phyloP scores from a whole-genome alignment of 805 yeast genomes.

The Starmera quercuum region DNA sequence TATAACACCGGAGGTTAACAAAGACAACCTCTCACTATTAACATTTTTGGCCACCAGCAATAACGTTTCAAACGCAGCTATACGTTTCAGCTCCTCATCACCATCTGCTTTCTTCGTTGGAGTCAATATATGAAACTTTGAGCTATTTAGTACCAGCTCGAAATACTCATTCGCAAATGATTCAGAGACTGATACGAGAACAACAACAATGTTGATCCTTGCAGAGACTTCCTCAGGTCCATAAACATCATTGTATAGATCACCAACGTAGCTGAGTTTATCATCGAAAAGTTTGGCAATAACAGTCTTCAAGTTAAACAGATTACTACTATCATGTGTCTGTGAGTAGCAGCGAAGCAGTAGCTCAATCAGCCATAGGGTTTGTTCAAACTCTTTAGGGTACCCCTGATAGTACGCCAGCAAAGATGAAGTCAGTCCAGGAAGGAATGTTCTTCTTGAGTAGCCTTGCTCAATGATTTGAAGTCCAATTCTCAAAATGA shows the following conservation, averaged over 20 bases:
- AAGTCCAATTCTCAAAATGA: slow-evolving; percentile 23
- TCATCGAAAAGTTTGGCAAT: slow-evolving; percentile 46
- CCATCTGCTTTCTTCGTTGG: slow-evolving; percentile 58
- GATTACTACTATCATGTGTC: slow-evolving; percentile 46
- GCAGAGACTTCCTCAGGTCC: slow-evolving; percentile 52
- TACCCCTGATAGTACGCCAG: slow-evolving; percentile 33
- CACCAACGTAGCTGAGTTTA: slow-evolving; percentile 27
- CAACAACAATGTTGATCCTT: slow-evolving; percentile 41
- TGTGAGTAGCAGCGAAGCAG: slow-evolving; percentile 38
- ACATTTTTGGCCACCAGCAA: slow-evolving; percentile 34
- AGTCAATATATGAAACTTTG: slow-evolving; percentile 33
- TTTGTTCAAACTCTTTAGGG: slow-evolving; percentile 27
- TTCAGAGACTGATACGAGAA: slow-evolving; percentile 28
- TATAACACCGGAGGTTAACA: slow-evolving; percentile 20
- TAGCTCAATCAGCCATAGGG: slow-evolving; percentile 44
- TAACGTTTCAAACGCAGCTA: slow-evolving; percentile 47
- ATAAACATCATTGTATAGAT: slow-evolving; percentile 40
- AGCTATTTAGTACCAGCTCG: slow-evolving; percentile 18
- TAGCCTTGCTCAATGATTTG: slow-evolving; percentile 41
- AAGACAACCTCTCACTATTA: slow-evolving; percentile 15
- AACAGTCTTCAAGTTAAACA: slow-evolving; percentile 52
- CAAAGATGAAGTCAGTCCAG: slow-evolving; percentile 43
- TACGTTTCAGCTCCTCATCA: slow-evolving; percentile 57
- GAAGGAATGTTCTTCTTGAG: slow-evolving; percentile 65
- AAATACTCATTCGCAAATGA: slow-evolving; percentile 18